A percentile compares a stretch with the other conserved stretches of the same genome.
Conservation (phyloP, 2,329 filamentous ascomycete genomes). For the Sporothrix schenckii region DNA sequence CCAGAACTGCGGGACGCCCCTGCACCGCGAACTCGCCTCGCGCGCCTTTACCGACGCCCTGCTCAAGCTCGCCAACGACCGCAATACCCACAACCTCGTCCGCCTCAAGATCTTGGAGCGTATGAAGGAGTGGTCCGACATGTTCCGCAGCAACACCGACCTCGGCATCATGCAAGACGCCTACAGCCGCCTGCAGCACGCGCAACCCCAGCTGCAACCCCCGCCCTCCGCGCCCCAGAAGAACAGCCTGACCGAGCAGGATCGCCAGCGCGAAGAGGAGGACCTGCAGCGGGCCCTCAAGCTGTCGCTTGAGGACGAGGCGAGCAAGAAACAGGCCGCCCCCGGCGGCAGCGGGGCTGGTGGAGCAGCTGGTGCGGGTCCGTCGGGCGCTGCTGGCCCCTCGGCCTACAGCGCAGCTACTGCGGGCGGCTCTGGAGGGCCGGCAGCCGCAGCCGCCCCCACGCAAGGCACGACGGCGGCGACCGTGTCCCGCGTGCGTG, state of each 20-base stretch:
- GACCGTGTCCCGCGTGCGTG: constrained; percentile 90
- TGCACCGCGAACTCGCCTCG: constrained; percentile 88
- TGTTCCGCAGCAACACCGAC: constrained; percentile 87
- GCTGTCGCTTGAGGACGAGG: constrained; percentile 88
- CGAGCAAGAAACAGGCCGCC: constrained; percentile 57
- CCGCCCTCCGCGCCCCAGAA: constrained; percentile 92
- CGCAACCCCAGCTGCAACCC: constrained; percentile 80
- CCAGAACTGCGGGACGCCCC: constrained; percentile 83
- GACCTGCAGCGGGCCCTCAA: constrained; percentile 95
- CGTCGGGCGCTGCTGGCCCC: constrained; percentile 23
- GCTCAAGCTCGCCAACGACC: constrained; percentile 85
- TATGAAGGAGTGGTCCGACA: constrained; percentile 94
- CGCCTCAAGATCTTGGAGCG: constrained; percentile 96
- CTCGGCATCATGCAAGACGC: constrained; percentile 97
- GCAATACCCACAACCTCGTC: constrained; percentile 94
- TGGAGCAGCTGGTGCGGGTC: constrained; percentile 30
- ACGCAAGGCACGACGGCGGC: constrained; percentile 88
- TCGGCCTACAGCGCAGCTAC: constrained; percentile 45
- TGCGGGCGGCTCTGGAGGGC: constrained; percentile 41
- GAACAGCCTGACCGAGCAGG: constrained; percentile 82
- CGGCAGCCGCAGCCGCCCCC: constrained; percentile 1
- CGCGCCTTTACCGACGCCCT: constrained; percentile 94
- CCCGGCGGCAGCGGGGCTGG: constrained; percentile 44
- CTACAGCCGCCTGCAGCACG: constrained; percentile 79
- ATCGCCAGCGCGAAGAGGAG: constrained; percentile 94